phyloP scores from a whole-genome alignment of 495 filamentous ascomycete species.

The Astrothelium macrocarpum region DNA sequence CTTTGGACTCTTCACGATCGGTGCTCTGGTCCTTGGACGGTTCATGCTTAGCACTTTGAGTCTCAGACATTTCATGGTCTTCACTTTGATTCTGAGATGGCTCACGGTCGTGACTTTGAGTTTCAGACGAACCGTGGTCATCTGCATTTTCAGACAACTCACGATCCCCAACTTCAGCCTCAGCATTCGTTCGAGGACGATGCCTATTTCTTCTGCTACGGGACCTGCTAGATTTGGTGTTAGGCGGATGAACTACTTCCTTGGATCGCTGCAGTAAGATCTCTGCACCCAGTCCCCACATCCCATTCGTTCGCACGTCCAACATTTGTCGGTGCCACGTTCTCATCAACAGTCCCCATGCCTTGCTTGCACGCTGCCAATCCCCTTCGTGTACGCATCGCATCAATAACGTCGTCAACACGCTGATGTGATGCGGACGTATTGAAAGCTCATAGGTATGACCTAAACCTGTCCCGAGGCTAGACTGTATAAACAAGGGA shows the following conservation, averaged over 20 bases:
- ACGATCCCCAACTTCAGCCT: too few relatives aligned
- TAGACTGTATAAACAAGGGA: conserved; percentile 12
- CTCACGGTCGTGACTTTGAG: too few relatives aligned
- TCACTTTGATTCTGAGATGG: too few relatives aligned
- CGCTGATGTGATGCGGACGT: conserved; percentile 49
- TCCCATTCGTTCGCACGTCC: conserved; percentile 45
- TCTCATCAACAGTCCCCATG: conserved; percentile 55
- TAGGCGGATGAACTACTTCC: conserved; percentile 18
- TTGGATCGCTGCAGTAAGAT: conserved; percentile 45
- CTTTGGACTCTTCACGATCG: too few relatives aligned
- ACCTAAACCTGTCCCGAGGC: not conserved
- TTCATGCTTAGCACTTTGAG: too few relatives aligned
- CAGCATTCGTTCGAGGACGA: too few relatives aligned
- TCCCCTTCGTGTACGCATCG: conserved; percentile 51
- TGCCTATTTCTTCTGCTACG: not conserved
- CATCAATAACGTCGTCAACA: conserved; percentile 53
- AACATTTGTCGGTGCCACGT: conserved; percentile 42
- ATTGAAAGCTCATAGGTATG: conserved; percentile 15
- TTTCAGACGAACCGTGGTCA: too few relatives aligned
- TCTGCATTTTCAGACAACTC: too few relatives aligned
- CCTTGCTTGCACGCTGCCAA: conserved; percentile 51
- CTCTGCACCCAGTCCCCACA: conserved; percentile 65
- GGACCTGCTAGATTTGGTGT: not conserved
- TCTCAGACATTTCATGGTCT: too few relatives aligned
- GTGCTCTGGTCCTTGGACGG: too few relatives aligned